Percentiles rank a stretch among this genome's conserved stretches.
phyloP scores from a whole-genome alignment of 106 monocot genomes.

The Posidonia australis region DNA sequence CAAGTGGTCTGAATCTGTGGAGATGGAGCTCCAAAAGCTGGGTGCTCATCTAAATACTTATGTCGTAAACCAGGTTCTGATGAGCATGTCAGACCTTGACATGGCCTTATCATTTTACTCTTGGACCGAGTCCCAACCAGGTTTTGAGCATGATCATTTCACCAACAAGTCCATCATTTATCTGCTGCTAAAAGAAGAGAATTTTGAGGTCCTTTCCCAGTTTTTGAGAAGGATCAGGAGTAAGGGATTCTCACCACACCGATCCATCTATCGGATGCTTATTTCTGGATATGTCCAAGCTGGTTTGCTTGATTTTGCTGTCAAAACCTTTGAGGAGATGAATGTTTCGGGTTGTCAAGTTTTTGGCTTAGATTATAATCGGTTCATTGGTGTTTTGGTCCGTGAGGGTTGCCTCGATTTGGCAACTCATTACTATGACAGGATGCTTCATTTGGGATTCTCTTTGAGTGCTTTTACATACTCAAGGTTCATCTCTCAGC shows the following conservation, averaged over 20 bases:
- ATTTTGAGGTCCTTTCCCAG: slow-evolving; percentile 50
- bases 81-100: slow-evolving; percentile 40
- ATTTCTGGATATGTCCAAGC: slow-evolving; percentile 68
- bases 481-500: slow-evolving; percentile 68
- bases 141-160: slow-evolving; percentile 58
- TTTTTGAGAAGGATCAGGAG: slow-evolving; percentile 34
- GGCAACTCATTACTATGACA: slow-evolving; percentile 51
- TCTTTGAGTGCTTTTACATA: slow-evolving; percentile 75
- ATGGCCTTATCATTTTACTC: slow-evolving; percentile 48
- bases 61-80: slow-evolving; percentile 61
- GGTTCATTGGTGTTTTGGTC: slow-evolving; percentile 73
- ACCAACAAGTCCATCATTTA: slow-evolving; percentile 41
- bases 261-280: slow-evolving; percentile 57
- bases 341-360: slow-evolving; percentile 52
- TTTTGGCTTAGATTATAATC: slow-evolving; percentile 80
- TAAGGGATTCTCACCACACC: slow-evolving; percentile 44
- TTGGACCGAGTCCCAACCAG: slow-evolving; percentile 65
- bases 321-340: slow-evolving; percentile 64
- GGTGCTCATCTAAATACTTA: slow-evolving; percentile 26
- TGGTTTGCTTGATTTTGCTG: slow-evolving; percentile 47
- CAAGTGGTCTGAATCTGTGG: slow-evolving; percentile 47
- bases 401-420: slow-evolving; percentile 44
- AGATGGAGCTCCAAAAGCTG: slow-evolving; percentile 40
- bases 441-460: slow-evolving; percentile 45
- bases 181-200: slow-evolving; percentile 43